Percentiles rank a stretch among this genome's conserved stretches.
Evolutionary conservation across 345 rosid species (phyloP).

Genomic region (Populus alba): DNA sequence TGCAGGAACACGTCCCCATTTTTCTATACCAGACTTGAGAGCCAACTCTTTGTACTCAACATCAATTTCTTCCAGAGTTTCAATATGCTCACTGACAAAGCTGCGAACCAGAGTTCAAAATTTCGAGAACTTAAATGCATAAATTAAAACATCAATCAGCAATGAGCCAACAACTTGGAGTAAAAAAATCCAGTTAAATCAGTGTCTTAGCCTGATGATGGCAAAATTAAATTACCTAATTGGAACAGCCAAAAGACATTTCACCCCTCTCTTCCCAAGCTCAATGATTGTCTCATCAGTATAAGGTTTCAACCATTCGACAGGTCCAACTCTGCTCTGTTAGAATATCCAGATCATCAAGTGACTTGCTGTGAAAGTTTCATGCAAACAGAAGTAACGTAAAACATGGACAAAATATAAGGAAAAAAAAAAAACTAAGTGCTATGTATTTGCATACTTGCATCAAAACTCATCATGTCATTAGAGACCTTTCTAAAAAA

Average conservation of each 20-base stretch:
- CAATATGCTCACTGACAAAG: slow-evolving; percentile 97
- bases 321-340: slow-evolving; percentile 99
- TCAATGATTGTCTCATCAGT: slow-evolving; percentile 92
- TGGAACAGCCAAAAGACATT: slow-evolving; percentile 84
- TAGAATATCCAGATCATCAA: slow-evolving; percentile 26
- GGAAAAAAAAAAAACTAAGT: background rate
- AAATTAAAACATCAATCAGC: background rate
- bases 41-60: slow-evolving; percentile 96
- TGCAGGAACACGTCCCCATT: slow-evolving; percentile 98
- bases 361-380: background rate
- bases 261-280: slow-evolving; percentile 84
- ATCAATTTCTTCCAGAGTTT: slow-evolving; percentile 96
- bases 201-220: background rate
- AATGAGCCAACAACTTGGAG: slow-evolving; percentile 12
- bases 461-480: background rate
- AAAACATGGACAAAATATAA: background rate
- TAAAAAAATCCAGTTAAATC: background rate
- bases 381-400: background rate
- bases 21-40: slow-evolving; percentile 78
- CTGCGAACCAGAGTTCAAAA: slow-evolving; percentile 38
- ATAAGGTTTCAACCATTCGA: slow-evolving; percentile 99
- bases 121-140: slow-evolving; percentile 5
- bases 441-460: background rate
- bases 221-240: slow-evolving; percentile 53
- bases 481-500: background rate